These are phyloP conservation scores for maize (Zea mays) DNA, from an alignment of 176 grass and related monocot genomes.

Conservation along the genomic window DNA sequence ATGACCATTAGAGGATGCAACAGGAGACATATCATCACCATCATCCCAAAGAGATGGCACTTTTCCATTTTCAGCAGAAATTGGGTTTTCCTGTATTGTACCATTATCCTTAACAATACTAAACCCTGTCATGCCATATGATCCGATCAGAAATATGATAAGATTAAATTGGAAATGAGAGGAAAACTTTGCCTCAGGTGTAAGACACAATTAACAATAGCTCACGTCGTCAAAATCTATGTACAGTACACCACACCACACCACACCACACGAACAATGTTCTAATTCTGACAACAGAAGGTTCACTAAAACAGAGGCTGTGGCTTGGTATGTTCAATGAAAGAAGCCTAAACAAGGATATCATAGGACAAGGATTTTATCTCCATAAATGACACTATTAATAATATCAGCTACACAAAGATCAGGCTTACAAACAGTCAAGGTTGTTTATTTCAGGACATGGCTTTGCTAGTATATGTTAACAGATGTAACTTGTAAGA, in stretches of 20 bases:
- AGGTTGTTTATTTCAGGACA: constrained; percentile 2
- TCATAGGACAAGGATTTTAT: neutral
- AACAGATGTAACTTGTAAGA: constrained; percentile 10
- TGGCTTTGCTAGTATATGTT: neutral
- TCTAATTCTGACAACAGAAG: constrained; percentile 8
- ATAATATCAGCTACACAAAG: constrained; percentile 7
- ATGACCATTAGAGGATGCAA: constrained; percentile 76
- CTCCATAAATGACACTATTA: neutral
- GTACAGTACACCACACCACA: neutral
- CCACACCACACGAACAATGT: neutral
- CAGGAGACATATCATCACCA: constrained; percentile 62
- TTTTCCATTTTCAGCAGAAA: constrained; percentile 54
- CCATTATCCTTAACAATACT: constrained; percentile 71
- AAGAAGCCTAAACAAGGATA: neutral
- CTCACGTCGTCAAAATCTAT: neutral
- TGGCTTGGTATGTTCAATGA: constrained; percentile 2
- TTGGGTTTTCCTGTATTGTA: constrained; percentile 59
- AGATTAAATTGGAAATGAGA: constrained; percentile 10
- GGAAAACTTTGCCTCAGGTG: neutral
- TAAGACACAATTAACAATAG: constrained; percentile 24
- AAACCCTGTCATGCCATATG: constrained; percentile 64
- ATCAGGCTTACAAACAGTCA: neutral
- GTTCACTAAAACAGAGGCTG: constrained; percentile 10
- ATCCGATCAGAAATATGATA: constrained; percentile 24
- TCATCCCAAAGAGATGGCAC: constrained; percentile 75